phyloP scores from a whole-genome alignment of 1,284 basidiomycete genomes.

The Trichosporon sp. region DNA sequence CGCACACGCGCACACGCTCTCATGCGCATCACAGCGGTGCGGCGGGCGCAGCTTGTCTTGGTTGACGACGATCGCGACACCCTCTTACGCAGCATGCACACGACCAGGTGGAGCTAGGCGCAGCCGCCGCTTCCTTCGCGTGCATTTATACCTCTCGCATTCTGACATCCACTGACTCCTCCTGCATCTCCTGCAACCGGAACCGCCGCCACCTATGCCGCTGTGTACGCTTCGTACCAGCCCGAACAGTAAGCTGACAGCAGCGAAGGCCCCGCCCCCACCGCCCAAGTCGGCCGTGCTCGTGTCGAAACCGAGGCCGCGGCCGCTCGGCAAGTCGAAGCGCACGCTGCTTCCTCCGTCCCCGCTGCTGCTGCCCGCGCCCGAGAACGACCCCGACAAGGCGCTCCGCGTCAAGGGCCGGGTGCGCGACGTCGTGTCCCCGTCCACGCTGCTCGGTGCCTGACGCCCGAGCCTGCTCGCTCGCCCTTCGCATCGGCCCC shows the following conservation, averaged over 20 bases:
- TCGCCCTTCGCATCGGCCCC: too few species aligned
- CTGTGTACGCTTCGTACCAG: not conserved
- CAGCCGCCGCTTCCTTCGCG: not conserved
- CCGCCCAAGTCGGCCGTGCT: not conserved
- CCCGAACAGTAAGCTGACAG: not conserved
- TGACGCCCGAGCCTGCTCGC: not conserved
- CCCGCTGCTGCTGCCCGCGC: slow-evolving; percentile 6
- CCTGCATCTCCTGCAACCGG: not conserved
- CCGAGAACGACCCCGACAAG: not conserved
- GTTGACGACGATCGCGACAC: not conserved
- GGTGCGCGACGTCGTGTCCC: not conserved
- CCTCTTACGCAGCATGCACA: not conserved
- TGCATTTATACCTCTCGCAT: not conserved
- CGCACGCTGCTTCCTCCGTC: slow-evolving; percentile 2
- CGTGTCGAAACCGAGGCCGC: not conserved
- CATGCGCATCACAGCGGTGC: too few species aligned
- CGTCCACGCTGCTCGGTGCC: not conserved
- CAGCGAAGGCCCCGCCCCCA: not conserved
- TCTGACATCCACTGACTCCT: not conserved
- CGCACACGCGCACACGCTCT: not conserved
- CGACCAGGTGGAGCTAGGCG: not conserved
- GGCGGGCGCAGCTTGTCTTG: not conserved
- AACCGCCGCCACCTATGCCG: not conserved
- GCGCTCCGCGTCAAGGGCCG: not conserved
- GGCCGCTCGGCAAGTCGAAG: not conserved